These are phyloP conservation scores for Penicillium sp. DNA, from an alignment of 2,329 filamentous ascomycete genomes.

Conservation along the genomic window DNA sequence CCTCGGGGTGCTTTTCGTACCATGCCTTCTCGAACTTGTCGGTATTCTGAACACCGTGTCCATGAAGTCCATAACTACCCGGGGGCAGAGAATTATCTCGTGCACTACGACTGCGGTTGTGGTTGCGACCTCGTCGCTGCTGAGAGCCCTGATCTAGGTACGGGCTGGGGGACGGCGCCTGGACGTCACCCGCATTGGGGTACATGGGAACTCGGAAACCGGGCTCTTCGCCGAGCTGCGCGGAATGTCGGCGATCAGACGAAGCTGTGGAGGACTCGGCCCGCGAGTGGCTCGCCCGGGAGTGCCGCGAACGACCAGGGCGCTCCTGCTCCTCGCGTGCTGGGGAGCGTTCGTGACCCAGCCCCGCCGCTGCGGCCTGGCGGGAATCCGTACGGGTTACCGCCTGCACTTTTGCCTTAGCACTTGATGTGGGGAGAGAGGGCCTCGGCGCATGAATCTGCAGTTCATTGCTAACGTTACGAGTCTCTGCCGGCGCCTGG, in stretches of 20 bases:
- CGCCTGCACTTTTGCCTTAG: conserved; percentile 75
- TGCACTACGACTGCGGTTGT: conserved; percentile 70
- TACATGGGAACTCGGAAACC: conserved; percentile 97
- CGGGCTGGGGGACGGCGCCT: conserved; percentile 82
- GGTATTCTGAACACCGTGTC: conserved; percentile 71
- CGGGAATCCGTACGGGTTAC: conserved; percentile 92
- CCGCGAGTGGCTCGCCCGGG: conserved; percentile 60
- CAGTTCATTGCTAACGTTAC: conserved; percentile 74
- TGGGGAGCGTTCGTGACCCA: conserved; percentile 61
- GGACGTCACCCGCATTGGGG: conserved; percentile 87
- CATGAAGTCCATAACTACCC: conserved; percentile 89
- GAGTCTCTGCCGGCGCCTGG: conserved; percentile 66
- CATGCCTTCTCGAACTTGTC: conserved; percentile 89
- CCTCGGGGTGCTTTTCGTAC: conserved; percentile 88
- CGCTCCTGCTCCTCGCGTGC: conserved; percentile 53
- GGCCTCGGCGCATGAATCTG: conserved; percentile 88
- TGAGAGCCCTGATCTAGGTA: conserved; percentile 47
- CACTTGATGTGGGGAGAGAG: conserved; percentile 75
- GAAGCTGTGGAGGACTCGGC: conserved; percentile 47
- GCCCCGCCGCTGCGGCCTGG: conserved; percentile 77
- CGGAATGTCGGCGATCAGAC: conserved; percentile 55
- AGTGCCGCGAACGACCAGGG: conserved; percentile 56
- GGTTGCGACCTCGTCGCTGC: conserved; percentile 53
- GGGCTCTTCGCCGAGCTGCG: conserved; percentile 68
- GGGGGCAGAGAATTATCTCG: conserved; percentile 71